Base-by-base conservation (phyloP, 2,329 filamentous ascomycete genomes). In the Xylariaceae sp. region DNA sequence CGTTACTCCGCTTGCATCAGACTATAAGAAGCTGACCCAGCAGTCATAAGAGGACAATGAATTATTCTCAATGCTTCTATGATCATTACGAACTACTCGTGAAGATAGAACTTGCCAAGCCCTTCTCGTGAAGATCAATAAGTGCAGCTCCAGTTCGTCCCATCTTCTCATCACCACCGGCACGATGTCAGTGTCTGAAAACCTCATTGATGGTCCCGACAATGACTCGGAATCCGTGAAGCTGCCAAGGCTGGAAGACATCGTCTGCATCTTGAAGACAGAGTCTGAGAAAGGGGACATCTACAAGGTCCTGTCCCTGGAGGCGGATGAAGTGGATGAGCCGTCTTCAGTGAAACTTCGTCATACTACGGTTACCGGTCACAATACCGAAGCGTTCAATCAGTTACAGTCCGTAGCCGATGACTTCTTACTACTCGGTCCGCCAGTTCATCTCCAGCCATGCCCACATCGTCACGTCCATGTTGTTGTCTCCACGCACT, bases 401-500 rank as follows among this genome's bases (percentile, higher is more conserved):
- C 66, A 81, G 1, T 75, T 77, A 0, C 67, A 73, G 13, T 63
- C 69, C 1, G 67, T 78, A 2, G 67, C 78, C 4, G 66, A 72
- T 13, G 66, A 66, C 4, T 74, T 77, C 58, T 63, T 77, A 23
- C 63, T 81, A 11, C 55, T 60, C 3, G 64, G 65, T 2, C 59
- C 78, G 5, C 81, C 82, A 0, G 52, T 65, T 1, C 72, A 81
- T 60, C 70, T 72, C 15, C 61, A 61, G 39, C 61, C 64, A 13
- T 57, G 63, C 1, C 48, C 56, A 9, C 61, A 55, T 18, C 69
- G 66, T n/a, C 61, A 73, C 10, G 71, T 87, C n/a, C 80, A 89
- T 66, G 77, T 91, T 15, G 71, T 92, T 18, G 78, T 92, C 15
- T 92, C 88, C 1, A 85, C 81, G 0, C 76, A 77, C 17, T 89